These are phyloP conservation scores for Avena insularis DNA, from an alignment of 176 grass and related monocot genomes.

Conservation along the genomic window DNA sequence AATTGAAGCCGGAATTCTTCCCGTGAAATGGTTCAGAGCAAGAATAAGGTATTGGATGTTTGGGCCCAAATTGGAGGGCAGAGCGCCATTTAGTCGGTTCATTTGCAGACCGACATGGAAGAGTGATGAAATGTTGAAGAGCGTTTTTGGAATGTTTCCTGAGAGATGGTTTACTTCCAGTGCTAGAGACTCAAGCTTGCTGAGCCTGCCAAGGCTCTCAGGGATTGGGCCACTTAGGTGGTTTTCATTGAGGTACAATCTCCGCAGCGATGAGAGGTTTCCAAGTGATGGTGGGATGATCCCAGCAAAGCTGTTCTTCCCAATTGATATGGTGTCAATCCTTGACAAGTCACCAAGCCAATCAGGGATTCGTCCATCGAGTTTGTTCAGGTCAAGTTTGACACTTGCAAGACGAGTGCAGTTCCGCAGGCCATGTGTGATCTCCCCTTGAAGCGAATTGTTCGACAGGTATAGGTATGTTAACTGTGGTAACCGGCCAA, in stretches of 20 bases:
- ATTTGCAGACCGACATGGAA: slow-evolving; percentile 36
- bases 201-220: slow-evolving; percentile 18
- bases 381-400: slow-evolving; percentile 36
- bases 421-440: slow-evolving; percentile 24
- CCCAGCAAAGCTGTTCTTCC: slow-evolving; percentile 29
- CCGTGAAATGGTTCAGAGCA: slow-evolving; percentile 44
- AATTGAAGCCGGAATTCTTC: slow-evolving; percentile 47
- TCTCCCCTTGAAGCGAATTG: slow-evolving; percentile 38
- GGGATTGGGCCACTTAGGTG: slow-evolving; percentile 22
- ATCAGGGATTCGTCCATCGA: slow-evolving; percentile 21
- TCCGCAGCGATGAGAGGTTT: slow-evolving; percentile 28
- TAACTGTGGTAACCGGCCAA: slow-evolving; percentile 6
- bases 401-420: slow-evolving; percentile 24
- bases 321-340: slow-evolving; percentile 13
- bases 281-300: slow-evolving; percentile 34
- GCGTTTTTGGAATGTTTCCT: slow-evolving; percentile 33
- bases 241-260: slow-evolving; percentile 28
- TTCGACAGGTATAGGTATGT: slow-evolving; percentile 34
- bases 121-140: slow-evolving; percentile 52
- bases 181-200: slow-evolving; percentile 3
- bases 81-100: slow-evolving; percentile 42
- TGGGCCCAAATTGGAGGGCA: slow-evolving; percentile 45
- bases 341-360: slow-evolving; percentile 28
- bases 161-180: slow-evolving; percentile 44
- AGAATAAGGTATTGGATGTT: slow-evolving; percentile 44